phyloP scores from a whole-genome alignment of 2,329 filamentous ascomycete genomes.

The Cadophora sp. region DNA sequence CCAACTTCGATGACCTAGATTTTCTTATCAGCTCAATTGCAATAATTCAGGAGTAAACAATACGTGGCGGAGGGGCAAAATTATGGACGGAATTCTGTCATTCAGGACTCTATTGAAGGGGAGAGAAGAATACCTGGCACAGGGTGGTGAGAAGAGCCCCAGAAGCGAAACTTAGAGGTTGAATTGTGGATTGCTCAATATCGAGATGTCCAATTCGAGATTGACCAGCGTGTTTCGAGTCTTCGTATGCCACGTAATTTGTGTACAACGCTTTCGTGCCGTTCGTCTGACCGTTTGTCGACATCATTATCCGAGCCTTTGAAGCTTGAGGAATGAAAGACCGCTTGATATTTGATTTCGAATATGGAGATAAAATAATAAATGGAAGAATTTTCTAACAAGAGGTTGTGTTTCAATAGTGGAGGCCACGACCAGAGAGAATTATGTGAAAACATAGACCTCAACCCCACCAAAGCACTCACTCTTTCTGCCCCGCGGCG shows the following conservation, averaged over 20 bases:
- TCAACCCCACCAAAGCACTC: not conserved
- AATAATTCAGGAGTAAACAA: no score
- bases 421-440: not conserved
- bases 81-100: no score
- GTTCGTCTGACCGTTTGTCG: not conserved
- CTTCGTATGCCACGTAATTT: conserved; percentile 48
- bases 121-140: conserved; percentile 50
- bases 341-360: not conserved
- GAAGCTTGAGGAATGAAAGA: no score
- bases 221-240: conserved; percentile 32
- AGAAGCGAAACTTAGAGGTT: conserved; percentile 53
- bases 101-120: no score
- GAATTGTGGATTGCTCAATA: conserved; percentile 46
- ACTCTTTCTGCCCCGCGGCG: not conserved
- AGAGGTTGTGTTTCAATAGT: no score
- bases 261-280: conserved; percentile 30
- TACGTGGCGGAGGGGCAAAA: no score
- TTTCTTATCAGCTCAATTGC: no score
- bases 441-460: not conserved
- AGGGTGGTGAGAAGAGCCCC: conserved; percentile 54
- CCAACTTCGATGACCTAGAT: conserved; percentile 51
- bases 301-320: not conserved
- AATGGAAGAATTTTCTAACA: no score
- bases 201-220: conserved; percentile 52
- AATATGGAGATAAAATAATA: no score